Evolutionary conservation across 2,329 filamentous ascomycete species (phyloP), one percentile per base, ranked within the genome.

Genomic region (Beauveria varroae): DNA sequence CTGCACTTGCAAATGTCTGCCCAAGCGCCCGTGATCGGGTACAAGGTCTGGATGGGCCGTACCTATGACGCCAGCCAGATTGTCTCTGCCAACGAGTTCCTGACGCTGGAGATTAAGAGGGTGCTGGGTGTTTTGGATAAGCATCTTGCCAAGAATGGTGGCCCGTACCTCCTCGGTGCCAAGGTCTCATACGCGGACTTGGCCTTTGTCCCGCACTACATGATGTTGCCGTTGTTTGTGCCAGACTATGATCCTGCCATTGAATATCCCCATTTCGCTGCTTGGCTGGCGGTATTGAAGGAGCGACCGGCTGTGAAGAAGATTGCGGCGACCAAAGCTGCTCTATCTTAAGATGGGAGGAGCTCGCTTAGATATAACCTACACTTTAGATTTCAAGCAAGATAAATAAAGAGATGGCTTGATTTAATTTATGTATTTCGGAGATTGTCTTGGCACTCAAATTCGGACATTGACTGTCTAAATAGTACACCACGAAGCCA

Each of bases 11-110:
- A 67, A 43, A 66, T 65, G 57, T 64, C 63, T 43, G 66, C 64
- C 1, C 71, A 73, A 59, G 71, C 70, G 2, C 72, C 70, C 10
- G 73, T 72, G 51, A 71, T 66, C 43, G 69, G 68, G 44, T 69
- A 65, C 55, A 62, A 62, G 52, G 61, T 63, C 28, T 69, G 67
- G 65, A 70, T 70, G 57, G 34, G 60, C 41, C 60, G 65, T 3
- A 28, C 46, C 12, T 66, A 68, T 53, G 65, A 72, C 34, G 65
- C 63, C 7, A 67, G 68, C 22, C 63, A 65, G 63, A 18, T 73
- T 18, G 67, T 63, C 0, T 68, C 67, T 0, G 69, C 71, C 3
- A 65, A 69, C 10, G 67, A 69, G 47, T 66, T 71, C 12, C 73
- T 72, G 60, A 26, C 28, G n/a, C 68, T 68, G 16, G 69, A 74